Conservation (phyloP, 1,284 basidiomycete species). For the Ceratobasidium sp. region DNA sequence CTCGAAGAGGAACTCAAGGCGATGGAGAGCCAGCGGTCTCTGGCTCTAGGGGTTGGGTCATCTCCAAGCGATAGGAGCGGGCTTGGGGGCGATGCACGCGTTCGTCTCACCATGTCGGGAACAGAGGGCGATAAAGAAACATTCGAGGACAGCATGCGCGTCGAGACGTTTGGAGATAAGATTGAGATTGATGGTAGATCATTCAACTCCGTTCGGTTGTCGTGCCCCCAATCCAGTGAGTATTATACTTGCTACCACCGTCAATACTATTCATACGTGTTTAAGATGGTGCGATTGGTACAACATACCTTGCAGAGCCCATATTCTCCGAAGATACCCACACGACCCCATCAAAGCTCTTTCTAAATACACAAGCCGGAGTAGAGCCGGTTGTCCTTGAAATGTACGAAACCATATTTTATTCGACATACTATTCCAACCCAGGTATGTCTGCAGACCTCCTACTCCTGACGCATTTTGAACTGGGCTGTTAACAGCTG, state of each 20-base stretch:
- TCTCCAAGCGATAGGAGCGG: constrained; percentile 25
- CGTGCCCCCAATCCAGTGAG: constrained; percentile 34
- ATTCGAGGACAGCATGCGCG: neutral
- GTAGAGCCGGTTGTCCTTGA: constrained; percentile 7
- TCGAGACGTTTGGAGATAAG: constrained; percentile 15
- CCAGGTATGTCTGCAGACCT: neutral
- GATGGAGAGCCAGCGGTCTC: constrained; percentile 22
- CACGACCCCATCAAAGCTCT: neutral
- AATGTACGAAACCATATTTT: constrained; percentile 40
- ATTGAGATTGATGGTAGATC: constrained; percentile 17
- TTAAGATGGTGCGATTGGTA: constrained; percentile 29
- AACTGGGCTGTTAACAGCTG: constrained; percentile 9
- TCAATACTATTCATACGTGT: neutral
- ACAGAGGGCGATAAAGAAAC: neutral
- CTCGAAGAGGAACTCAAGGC: constrained; percentile 37
- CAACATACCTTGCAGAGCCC: constrained; percentile 33
- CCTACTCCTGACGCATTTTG: neutral
- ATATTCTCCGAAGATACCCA: constrained; percentile 1
- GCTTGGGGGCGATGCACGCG: neutral
- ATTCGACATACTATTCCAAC: constrained; percentile 37
- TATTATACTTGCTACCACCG: neutral
- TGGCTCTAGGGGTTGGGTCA: neutral
- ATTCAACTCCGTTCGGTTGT: constrained; percentile 24
- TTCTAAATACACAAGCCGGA: neutral
- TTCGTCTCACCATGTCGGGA: neutral